These are phyloP conservation scores for Earliella scabrosa DNA, from an alignment of 1,284 basidiomycete species.

Conservation along the genomic window DNA sequence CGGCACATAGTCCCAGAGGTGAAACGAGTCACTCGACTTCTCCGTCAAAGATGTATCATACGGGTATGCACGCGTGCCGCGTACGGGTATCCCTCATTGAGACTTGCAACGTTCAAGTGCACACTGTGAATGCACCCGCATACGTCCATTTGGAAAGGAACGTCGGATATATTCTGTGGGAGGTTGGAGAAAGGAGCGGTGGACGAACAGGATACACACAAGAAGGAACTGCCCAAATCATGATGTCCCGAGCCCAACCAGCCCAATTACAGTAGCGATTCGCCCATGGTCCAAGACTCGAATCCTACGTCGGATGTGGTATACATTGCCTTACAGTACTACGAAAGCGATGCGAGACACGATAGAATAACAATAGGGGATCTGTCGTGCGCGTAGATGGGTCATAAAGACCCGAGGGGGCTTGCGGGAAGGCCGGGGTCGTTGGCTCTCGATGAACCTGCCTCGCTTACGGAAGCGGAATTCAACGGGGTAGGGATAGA, in stretches of 20 bases:
- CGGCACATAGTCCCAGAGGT: too few species aligned
- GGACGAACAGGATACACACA: too few species aligned
- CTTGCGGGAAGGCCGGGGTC: constrained; percentile 14
- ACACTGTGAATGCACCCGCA: too few species aligned
- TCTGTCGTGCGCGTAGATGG: constrained; percentile 9
- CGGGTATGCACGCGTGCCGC: too few species aligned
- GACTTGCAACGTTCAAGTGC: too few species aligned
- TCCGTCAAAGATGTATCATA: too few species aligned
- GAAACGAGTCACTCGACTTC: too few species aligned
- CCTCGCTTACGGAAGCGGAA: constrained; percentile 24
- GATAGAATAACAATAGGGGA: constrained; percentile 26
- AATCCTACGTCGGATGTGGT: not conserved
- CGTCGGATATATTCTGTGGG: too few species aligned
- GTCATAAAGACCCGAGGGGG: constrained; percentile 19
- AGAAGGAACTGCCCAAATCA: too few species aligned
- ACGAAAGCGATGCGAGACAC: constrained; percentile 16
- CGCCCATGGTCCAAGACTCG: not conserved
- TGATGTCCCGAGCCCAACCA: not conserved
- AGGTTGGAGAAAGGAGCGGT: too few species aligned
- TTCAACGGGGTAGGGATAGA: constrained; percentile 24
- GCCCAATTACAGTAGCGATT: not conserved
- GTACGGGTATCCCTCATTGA: too few species aligned
- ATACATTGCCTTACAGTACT: constrained; percentile 24
- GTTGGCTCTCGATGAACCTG: constrained; percentile 14
- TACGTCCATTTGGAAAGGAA: too few species aligned